A percentile compares a stretch with the other conserved stretches of the same genome.
Evolutionary conservation across 257 asterid species (phyloP).

Genomic region (Penstemon eatonii): DNA sequence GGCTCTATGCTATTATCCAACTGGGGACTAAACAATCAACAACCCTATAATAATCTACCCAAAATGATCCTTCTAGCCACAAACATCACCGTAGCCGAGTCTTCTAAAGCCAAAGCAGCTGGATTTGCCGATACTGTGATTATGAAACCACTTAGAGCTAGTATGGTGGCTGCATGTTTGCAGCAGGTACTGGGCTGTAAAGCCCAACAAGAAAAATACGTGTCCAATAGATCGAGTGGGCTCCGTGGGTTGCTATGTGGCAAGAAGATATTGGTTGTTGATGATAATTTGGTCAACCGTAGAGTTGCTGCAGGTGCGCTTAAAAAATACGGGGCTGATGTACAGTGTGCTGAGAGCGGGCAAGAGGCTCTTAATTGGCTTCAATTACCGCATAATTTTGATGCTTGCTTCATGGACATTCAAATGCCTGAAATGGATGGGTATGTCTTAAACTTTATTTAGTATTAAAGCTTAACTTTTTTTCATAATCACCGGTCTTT

Average conservation of each 20-base stretch:
- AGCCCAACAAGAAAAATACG: slow-evolving; percentile 34
- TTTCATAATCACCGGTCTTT: no score
- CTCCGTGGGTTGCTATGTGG: slow-evolving; percentile 66
- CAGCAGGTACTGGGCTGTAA: slow-evolving; percentile 66
- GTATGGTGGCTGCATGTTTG: slow-evolving; percentile 86
- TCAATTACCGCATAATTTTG: slow-evolving; percentile 72
- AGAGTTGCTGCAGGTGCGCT: slow-evolving; percentile 96
- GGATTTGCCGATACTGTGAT: slow-evolving; percentile 82
- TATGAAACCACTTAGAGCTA: slow-evolving; percentile 84
- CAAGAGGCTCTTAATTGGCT: slow-evolving; percentile 75
- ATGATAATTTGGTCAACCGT: slow-evolving; percentile 80
- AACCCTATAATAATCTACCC: slow-evolving; percentile 40
- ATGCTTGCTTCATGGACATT: slow-evolving; percentile 97
- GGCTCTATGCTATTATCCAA: slow-evolving; percentile 32
- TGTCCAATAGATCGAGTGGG: slow-evolving; percentile 33
- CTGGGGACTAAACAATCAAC: slow-evolving; percentile 55
- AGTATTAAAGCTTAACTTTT: background rate
- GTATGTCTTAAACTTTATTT: slow-evolving; percentile 37
- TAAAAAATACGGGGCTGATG: slow-evolving; percentile 77
- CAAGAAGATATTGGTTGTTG: slow-evolving; percentile 85
- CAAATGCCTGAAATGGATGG: slow-evolving; percentile 99
- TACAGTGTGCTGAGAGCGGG: slow-evolving; percentile 85
- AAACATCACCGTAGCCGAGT: slow-evolving; percentile 52
- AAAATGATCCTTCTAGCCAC: slow-evolving; percentile 85
- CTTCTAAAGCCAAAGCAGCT: slow-evolving; percentile 65